Evolutionary conservation across 306 rosid species (phyloP).

Genomic region (Acacia crassicarpa): DNA sequence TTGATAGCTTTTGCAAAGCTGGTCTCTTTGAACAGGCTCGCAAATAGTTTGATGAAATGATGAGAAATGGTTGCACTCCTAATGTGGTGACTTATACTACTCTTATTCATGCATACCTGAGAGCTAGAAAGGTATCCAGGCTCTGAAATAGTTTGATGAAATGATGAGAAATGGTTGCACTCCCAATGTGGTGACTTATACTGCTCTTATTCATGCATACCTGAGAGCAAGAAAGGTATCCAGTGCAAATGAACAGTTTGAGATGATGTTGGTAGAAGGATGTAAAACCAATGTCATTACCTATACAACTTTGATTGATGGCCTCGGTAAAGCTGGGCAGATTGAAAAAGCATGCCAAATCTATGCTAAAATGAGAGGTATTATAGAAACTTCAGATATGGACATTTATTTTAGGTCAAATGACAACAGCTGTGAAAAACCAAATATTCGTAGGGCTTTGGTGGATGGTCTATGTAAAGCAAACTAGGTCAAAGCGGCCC

Average conservation of each 20-base stretch:
- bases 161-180: constrained; percentile 70
- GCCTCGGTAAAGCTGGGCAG: constrained; percentile 77
- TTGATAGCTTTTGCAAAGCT: constrained; percentile 78
- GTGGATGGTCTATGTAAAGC: constrained; percentile 95
- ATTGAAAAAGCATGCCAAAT: constrained; percentile 77
- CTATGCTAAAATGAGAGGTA: constrained; percentile 72
- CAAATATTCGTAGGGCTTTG: constrained; percentile 82
- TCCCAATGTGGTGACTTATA: constrained; percentile 85
- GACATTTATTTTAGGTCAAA: constrained; percentile 67
- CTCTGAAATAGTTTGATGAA: constrained; percentile 78
- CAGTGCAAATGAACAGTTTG: constrained; percentile 69
- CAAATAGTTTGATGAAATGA: constrained; percentile 80
- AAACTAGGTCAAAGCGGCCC: constrained; percentile 66
- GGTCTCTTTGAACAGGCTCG: constrained; percentile 80
- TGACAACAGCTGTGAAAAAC: constrained; percentile 39
- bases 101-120: constrained; percentile 80
- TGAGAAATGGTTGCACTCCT: constrained; percentile 65
- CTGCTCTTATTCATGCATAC: constrained; percentile 81
- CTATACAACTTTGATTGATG: constrained; percentile 82
- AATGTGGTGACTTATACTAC: constrained; percentile 88
- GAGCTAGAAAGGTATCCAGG: constrained; percentile 62
- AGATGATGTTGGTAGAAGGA: constrained; percentile 66
- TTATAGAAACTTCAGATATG: constrained; percentile 49
- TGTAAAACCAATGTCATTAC: constrained; percentile 80
- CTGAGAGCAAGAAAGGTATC: constrained; percentile 69